Base-by-base conservation (phyloP, 2,329 filamentous ascomycete species). In the Xylariaceae sp. region DNA sequence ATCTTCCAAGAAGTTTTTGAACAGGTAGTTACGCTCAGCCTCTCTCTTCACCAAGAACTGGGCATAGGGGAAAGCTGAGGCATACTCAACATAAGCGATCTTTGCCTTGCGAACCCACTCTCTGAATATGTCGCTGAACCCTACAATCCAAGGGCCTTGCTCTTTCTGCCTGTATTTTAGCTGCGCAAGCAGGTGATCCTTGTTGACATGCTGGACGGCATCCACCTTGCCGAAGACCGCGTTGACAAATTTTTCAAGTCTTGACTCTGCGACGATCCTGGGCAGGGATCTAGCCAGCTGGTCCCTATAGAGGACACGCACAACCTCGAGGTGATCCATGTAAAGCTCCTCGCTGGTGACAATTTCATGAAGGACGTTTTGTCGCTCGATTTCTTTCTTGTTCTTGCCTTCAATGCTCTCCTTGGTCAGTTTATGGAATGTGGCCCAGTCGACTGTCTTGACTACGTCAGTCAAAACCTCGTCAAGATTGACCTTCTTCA, bases 91-190 rank as follows among this genome's bases (percentile, higher is more conserved):
- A 61, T 97, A 98, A 9, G 88, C 85, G 2, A 77, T 72, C 63
- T 85, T 89, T 24, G 93, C 93, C 64, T 96, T 97, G 49, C 93
- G 81, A 48, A 97, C 95, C 93, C 93, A 98, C 67, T 98, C 93
- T 44, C 93, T 77, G 72, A 98, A 97, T 37, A 98, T 88, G 58
- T 97, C 93, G 60, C 90, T 96, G 66, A 96, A 96, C 3, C 93
- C 93, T 11, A 79, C 74, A 44, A 98, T 84, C 82, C 89, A 98
- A 0, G 93, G 93, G 0, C 93, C 93, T 67, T 98, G 91, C 61
- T 97, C 93, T 57, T 93, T 87, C 63, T 98, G 93, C 19, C 93
- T 82, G 61, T 97, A 98, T 60, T 97, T 97, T 55, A 98, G 78
- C 63, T 96, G 91, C 2, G 91, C 86, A 18, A 98, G 70, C 16